Percentiles rank a stretch among this genome's conserved stretches.
Evolutionary conservation across 2,329 filamentous ascomycete species (phyloP).

Genomic region (Emmonsiellopsis sp.): DNA sequence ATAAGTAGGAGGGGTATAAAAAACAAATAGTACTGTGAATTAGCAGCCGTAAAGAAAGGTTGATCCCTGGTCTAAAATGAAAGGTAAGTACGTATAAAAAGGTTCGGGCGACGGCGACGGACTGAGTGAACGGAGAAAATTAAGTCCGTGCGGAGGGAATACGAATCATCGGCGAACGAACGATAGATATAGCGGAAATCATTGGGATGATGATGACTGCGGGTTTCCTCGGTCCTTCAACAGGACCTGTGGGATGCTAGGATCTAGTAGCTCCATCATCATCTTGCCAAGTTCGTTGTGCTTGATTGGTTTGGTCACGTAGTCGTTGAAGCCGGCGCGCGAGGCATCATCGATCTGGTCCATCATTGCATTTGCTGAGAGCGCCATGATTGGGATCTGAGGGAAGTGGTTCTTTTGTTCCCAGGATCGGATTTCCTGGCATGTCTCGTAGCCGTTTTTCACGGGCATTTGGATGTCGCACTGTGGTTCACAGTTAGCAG

Average conservation of each 20-base stretch:
- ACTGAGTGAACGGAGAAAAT: no score
- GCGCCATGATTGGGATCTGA: constrained; percentile 40
- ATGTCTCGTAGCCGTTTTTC: constrained; percentile 41
- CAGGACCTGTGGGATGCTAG: constrained; percentile 31
- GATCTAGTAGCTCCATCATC: constrained; percentile 40
- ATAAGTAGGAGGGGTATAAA: no score
- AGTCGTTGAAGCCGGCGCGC: constrained; percentile 40
- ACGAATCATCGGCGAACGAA: neutral
- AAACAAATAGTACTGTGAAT: no score
- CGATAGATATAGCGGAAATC: no score
- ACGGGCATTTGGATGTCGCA: constrained; percentile 43
- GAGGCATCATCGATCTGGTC: constrained; percentile 39
- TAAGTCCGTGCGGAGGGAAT: neutral
- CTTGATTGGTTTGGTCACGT: constrained; percentile 41
- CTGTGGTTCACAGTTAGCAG: constrained; percentile 14
- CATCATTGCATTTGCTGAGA: constrained; percentile 42
- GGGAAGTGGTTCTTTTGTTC: constrained; percentile 36
- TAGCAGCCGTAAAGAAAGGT: no score
- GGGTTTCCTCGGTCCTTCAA: constrained; percentile 28
- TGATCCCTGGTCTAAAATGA: no score
- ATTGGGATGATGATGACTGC: neutral
- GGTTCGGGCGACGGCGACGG: no score
- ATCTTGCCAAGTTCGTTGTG: constrained; percentile 40
- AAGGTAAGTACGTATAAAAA: no score
- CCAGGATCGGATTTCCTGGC: constrained; percentile 37